These are phyloP conservation scores for Phytophthora pseudosyringae DNA, from an alignment of 352 stramenopile genomes.

Conservation along the genomic window DNA sequence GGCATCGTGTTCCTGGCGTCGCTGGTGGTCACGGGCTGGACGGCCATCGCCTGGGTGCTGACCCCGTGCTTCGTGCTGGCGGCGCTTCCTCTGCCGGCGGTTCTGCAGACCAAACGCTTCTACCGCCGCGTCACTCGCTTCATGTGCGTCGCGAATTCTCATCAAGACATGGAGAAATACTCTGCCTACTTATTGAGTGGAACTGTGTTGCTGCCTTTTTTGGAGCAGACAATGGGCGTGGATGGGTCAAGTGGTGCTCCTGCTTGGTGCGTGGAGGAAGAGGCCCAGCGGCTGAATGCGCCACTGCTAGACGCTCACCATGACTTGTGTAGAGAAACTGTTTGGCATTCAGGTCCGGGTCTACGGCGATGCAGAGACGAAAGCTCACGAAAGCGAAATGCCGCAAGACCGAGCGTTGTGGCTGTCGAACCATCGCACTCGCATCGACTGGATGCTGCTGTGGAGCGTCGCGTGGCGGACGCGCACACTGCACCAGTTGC, in stretches of 20 bases:
- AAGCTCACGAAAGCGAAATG: constrained; percentile 54
- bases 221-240: constrained; percentile 73
- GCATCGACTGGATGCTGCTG: constrained; percentile 88
- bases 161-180: not conserved
- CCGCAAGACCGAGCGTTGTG: constrained; percentile 67
- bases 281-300: constrained; percentile 7
- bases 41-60: constrained; percentile 55
- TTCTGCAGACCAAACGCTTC: constrained; percentile 34
- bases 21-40: constrained; percentile 64
- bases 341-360: constrained; percentile 67
- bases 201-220: constrained; percentile 5
- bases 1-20: constrained; percentile 59
- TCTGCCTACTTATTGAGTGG: not conserved
- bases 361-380: constrained; percentile 64
- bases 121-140: constrained; percentile 66
- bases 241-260: constrained; percentile 74
- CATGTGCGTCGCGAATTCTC: constrained; percentile 41
- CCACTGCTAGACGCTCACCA: constrained; percentile 32
- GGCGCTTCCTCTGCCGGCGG: constrained; percentile 35
- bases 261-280: constrained; percentile 49
- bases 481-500: constrained; percentile 55
- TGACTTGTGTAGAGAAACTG: constrained; percentile 50
- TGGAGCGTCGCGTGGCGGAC: constrained; percentile 74
- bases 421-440: constrained; percentile 83
- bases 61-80: constrained; percentile 64